Conservation (phyloP, 2,329 filamentous ascomycete genomes). For the Monosporascus sp. region DNA sequence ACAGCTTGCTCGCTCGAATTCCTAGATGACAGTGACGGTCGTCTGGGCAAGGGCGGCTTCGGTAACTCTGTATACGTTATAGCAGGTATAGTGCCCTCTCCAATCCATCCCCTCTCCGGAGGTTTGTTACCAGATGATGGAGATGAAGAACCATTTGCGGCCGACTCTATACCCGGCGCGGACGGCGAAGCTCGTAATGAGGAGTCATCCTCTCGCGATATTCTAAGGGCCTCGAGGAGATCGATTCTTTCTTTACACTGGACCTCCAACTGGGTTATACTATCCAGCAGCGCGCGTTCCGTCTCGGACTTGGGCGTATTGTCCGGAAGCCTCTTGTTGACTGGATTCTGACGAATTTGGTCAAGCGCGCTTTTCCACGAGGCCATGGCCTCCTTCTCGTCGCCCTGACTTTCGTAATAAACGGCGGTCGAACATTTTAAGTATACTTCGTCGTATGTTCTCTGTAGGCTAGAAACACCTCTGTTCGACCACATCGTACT, state of each 20-base stretch:
- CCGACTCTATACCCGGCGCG: constrained; percentile 11
- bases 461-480: constrained; percentile 72
- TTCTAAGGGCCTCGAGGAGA: constrained; percentile 72
- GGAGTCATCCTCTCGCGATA: constrained; percentile 48
- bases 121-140: constrained; percentile 4
- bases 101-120: constrained; percentile 58
- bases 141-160: constrained; percentile 9
- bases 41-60: constrained; percentile 54
- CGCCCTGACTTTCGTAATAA: constrained; percentile 93
- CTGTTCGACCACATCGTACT: constrained; percentile 47
- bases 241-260: constrained; percentile 94
- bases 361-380: constrained; percentile 87
- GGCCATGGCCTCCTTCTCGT: constrained; percentile 83
- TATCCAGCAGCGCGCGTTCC: constrained; percentile 76
- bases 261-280: constrained; percentile 73
- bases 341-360: constrained; percentile 81
- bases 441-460: constrained; percentile 97
- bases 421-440: constrained; percentile 91
- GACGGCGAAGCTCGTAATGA: constrained; percentile 21
- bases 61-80: constrained; percentile 76
- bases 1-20: constrained; percentile 45
- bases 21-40: constrained; percentile 51
- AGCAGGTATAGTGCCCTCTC: constrained; percentile 74
- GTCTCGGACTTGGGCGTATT: constrained; percentile 73
- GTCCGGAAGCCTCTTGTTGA: constrained; percentile 64